Evolutionary conservation across 176 grass and related monocot genomes (phyloP), one percentile per base, ranked within the genome.

Genomic region (Pontederia paniculata): DNA sequence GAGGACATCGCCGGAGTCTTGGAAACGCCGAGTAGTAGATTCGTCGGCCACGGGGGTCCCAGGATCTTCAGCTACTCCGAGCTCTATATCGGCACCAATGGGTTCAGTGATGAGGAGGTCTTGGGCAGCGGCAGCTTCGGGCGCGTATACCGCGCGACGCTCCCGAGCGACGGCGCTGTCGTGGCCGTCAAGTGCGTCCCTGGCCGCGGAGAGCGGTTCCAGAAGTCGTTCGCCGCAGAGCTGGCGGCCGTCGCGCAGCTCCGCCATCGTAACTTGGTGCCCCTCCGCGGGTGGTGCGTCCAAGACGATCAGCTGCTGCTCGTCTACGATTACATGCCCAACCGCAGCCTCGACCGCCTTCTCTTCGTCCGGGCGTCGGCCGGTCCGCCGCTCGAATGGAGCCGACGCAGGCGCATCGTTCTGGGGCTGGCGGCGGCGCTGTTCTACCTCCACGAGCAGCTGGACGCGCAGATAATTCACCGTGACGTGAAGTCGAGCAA

Each of bases 261-360:
- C 17, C 81, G 89, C 11, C 89, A 95, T 68, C 84, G 89, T 41
- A 95, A 95, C 49, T 78, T 95, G 1, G 81, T 95, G 19, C 73
- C 75, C 2, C 78, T 95, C 25, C 78, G 89, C 2, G 89, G 89
- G 0, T 95, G 89, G 89, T 95, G 89, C 72, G 62, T 95, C 12
- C 66, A 79, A 11, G 81, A 72, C 61, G 65, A 81, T 17, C 76
- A 83, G 66, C 81, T 89, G 7, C 77, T 95, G 48, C 81, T 95
- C 10, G 89, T 95, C 11, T 95, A 95, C 45, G 89, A 95, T 52
- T 95, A 89, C 89, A 95, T 95, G 89, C 73, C 89, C 16, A 95
- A 95, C 59, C 84, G 76, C 48, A 95, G 89, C 68, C 84, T 95
- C 48, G 89, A 95, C 58, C 84, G 89, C 13, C 48, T 89, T 10